phyloP scores from a whole-genome alignment of 2,329 filamentous ascomycete species.

The Paecilomyces sp. region DNA sequence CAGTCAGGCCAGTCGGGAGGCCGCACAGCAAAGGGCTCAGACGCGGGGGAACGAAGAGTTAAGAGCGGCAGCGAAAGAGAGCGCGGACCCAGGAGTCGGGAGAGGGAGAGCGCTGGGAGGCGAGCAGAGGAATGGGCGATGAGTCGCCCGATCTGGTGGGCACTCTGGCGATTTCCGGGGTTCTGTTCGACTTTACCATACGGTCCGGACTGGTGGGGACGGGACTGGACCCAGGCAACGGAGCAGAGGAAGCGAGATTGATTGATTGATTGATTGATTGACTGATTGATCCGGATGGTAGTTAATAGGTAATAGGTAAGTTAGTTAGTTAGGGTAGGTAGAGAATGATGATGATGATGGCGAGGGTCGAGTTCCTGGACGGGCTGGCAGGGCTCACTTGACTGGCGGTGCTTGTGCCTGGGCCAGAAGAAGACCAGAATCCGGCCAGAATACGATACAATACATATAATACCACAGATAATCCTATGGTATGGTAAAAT shows the following conservation, averaged over 20 bases:
- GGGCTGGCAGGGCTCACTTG: no score
- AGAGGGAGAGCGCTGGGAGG: not conserved
- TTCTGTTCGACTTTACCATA: not conserved
- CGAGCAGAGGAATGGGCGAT: not conserved
- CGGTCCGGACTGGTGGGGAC: constrained; percentile 2
- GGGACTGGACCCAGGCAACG: not conserved
- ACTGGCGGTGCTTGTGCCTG: no score
- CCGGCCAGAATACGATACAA: no score
- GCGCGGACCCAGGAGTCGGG: not conserved
- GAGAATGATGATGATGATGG: no score
- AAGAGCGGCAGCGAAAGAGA: not conserved
- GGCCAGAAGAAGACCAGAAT: no score
- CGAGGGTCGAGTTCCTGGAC: not conserved
- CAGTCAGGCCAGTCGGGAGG: not conserved
- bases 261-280: no score
- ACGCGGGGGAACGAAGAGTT: not conserved
- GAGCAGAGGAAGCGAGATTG: not conserved
- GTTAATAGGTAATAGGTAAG: no score
- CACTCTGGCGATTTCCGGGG: not conserved
- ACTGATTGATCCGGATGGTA: not conserved
- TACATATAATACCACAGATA: no score
- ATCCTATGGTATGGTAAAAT: no score
- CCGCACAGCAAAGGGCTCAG: not conserved
- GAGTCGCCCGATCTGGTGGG: not conserved
- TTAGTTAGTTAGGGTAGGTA: no score